phyloP scores from a whole-genome alignment of 1,284 basidiomycete species.

The Butyriboletus appendiculatus region DNA sequence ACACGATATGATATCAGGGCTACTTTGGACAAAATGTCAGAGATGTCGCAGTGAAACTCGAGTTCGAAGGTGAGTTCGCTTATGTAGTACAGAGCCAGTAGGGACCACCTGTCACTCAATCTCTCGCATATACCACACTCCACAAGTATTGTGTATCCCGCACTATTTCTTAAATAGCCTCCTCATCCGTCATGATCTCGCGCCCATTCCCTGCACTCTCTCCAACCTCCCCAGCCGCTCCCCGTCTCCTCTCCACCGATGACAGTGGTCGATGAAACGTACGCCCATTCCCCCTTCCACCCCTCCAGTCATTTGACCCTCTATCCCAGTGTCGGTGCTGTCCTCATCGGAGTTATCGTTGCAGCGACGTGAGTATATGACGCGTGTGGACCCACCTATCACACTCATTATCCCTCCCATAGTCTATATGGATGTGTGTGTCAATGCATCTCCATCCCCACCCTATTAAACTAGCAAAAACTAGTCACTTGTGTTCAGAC shows the following conservation, averaged over 20 bases:
- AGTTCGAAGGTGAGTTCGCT: not conserved
- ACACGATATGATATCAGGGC: not conserved
- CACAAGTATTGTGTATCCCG: not conserved
- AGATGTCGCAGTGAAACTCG: not conserved
- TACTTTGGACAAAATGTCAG: not conserved
- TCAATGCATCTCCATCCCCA: no score
- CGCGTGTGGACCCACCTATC: not conserved
- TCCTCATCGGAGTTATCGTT: constrained; percentile 49
- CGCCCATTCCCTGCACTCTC: not conserved
- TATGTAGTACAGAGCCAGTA: not conserved
- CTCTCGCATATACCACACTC: not conserved
- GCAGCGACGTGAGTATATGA: constrained; percentile 42
- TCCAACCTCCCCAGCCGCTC: not conserved
- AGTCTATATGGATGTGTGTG: constrained; percentile 55
- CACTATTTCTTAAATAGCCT: constrained; percentile 1
- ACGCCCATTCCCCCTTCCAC: not conserved
- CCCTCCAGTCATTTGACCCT: not conserved
- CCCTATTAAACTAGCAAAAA: not conserved
- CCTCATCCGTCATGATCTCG: not conserved
- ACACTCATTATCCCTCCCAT: not conserved
- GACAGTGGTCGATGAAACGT: constrained; percentile 21
- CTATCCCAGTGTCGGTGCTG: constrained; percentile 45
- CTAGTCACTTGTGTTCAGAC: constrained; percentile 57
- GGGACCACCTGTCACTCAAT: no score
- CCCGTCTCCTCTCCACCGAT: constrained; percentile 8